Percentiles rank a stretch among this genome's conserved stretches.
phyloP scores from a whole-genome alignment of 257 asterid genomes.

The Solanum pennellii region DNA sequence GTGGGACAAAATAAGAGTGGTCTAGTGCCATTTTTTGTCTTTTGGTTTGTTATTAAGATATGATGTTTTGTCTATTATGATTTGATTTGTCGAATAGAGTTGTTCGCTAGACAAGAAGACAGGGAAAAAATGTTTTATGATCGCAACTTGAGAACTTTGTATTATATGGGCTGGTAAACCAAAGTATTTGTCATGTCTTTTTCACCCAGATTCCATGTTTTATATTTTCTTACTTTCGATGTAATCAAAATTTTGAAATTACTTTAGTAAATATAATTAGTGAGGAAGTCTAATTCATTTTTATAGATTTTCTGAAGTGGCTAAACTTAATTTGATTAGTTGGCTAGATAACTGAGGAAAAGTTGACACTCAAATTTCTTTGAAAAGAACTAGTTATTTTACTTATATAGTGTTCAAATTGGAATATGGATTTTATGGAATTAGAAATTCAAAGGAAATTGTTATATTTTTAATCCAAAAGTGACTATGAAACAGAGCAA shows the following conservation, averaged over 20 bases:
- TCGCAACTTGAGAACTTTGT: conserved; percentile 12
- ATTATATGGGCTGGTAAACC: neutral
- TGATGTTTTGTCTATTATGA: too few relatives aligned
- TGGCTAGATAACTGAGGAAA: conserved; percentile 50
- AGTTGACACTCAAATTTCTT: conserved; percentile 9
- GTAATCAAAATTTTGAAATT: neutral
- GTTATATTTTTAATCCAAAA: neutral
- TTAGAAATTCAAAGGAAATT: neutral
- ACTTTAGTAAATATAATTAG: neutral
- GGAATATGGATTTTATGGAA: neutral
- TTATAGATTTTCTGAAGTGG: conserved; percentile 60
- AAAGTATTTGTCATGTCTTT: conserved; percentile 15
- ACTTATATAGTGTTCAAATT: conserved; percentile 39
- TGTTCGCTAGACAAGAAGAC: neutral
- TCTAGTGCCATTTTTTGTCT: too few relatives aligned
- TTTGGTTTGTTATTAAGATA: too few relatives aligned
- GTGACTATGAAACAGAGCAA: neutral
- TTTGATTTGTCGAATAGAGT: too few relatives aligned
- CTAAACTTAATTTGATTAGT: conserved; percentile 24
- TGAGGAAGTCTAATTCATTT: neutral
- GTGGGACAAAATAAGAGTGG: too few relatives aligned
- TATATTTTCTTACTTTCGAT: neutral
- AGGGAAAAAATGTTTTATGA: conserved; percentile 25
- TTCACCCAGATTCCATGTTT: conserved; percentile 27
- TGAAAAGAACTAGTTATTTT: conserved; percentile 12